A percentile compares a stretch with the other conserved stretches of the same genome.
phyloP scores from a whole-genome alignment of 2,329 filamentous ascomycete species.

The Penicillium sp. region DNA sequence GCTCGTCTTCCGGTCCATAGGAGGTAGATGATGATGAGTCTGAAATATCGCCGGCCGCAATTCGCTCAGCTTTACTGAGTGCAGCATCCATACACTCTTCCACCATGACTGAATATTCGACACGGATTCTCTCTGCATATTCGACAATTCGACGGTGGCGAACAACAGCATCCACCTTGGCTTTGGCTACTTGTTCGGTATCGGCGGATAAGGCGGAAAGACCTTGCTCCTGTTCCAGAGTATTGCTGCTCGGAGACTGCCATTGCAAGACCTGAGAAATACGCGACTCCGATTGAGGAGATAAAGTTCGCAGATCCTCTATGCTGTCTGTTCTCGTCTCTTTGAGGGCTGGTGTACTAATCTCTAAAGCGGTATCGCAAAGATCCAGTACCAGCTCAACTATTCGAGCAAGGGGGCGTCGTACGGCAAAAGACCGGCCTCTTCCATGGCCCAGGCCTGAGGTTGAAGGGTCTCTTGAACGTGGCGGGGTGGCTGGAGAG shows the following conservation, averaged over 20 bases:
- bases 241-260: constrained; percentile 90
- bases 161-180: constrained; percentile 89
- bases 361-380: constrained; percentile 91
- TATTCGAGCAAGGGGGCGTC: constrained; percentile 84
- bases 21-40: constrained; percentile 66
- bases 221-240: constrained; percentile 88
- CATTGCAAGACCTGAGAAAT: constrained; percentile 94
- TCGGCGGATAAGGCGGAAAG: constrained; percentile 83
- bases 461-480: constrained; percentile 64
- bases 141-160: constrained; percentile 90
- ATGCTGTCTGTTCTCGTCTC: constrained; percentile 62
- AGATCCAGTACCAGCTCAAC: constrained; percentile 92
- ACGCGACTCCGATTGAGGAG: constrained; percentile 89
- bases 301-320: constrained; percentile 85
- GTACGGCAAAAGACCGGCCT: constrained; percentile 83
- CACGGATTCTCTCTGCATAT: constrained; percentile 89
- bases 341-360: constrained; percentile 90
- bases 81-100: constrained; percentile 95
- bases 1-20: constrained; percentile 44
- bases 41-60: constrained; percentile 78
- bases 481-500: constrained; percentile 60
- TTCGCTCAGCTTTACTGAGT: constrained; percentile 80
- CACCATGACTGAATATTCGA: constrained; percentile 88
- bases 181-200: constrained; percentile 75
- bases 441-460: constrained; percentile 73